Conservation (phyloP, 2,329 filamentous ascomycete genomes). For the Fusarium pilosicola region DNA sequence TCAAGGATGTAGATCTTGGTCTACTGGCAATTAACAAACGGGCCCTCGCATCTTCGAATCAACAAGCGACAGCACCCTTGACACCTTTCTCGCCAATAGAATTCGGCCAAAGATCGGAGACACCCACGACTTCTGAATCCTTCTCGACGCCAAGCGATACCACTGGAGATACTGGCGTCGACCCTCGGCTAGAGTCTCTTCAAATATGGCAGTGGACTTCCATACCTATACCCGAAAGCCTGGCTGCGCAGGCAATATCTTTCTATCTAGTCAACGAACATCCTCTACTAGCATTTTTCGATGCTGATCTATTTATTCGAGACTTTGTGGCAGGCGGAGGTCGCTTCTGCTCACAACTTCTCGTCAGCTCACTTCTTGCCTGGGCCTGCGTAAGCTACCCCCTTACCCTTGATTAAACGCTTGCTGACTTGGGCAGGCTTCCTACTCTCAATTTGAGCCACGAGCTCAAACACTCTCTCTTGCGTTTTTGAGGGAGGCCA, state of each 20-base stretch:
- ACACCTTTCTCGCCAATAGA: not conserved
- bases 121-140: not conserved
- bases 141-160: not conserved
- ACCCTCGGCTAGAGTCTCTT: not conserved
- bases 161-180: not conserved
- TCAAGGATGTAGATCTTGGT: not conserved
- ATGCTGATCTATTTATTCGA: conserved; percentile 1
- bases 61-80: not conserved
- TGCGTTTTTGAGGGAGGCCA: conserved; percentile 1
- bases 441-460: conserved; percentile 18
- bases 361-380: conserved; percentile 17
- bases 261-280: conserved; percentile 16
- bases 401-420: accelerated
- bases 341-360: conserved; percentile 11
- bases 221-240: not conserved
- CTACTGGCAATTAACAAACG: not conserved
- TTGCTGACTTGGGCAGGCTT: not conserved
- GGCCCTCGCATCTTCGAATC: not conserved
- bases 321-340: not conserved
- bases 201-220: conserved; percentile 23
- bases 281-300: conserved; percentile 10
- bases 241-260: conserved; percentile 6
- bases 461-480: not conserved
- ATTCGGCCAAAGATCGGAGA: not conserved
- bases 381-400: conserved; percentile 15